A percentile compares a stretch with the other conserved stretches of the same genome.
Conservation (phyloP, 192 early-diverging fungal species). For the Gaertneriomyces semiglobifer region DNA sequence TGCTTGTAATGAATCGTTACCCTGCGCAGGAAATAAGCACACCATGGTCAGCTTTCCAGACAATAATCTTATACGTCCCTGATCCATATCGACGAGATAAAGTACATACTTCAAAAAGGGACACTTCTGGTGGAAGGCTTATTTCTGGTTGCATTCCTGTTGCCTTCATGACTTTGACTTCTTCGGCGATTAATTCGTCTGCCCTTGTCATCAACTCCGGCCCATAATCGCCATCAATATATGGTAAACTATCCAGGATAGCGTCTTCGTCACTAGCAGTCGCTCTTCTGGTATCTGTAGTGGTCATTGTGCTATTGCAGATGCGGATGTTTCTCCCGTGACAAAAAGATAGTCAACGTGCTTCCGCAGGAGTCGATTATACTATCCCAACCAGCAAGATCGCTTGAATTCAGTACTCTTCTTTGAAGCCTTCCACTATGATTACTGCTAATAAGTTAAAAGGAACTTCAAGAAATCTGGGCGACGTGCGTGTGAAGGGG, state of each 20-base stretch:
- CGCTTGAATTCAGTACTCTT: too few relatives aligned
- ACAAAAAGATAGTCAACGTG: too few relatives aligned
- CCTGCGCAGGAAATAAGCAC: background rate
- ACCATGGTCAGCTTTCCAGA: background rate
- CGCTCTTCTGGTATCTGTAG: too few relatives aligned
- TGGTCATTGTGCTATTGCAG: too few relatives aligned
- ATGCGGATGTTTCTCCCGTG: too few relatives aligned
- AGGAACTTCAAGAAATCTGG: too few relatives aligned
- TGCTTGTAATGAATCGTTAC: background rate
- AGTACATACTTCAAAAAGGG: slow-evolving; percentile 23
- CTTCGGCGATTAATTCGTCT: background rate
- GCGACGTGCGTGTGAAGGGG: too few relatives aligned
- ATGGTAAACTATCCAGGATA: slow-evolving; percentile 31
- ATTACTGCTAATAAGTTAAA: too few relatives aligned
- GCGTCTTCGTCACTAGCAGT: background rate
- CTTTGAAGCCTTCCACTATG: too few relatives aligned
- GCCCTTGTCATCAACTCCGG: background rate
- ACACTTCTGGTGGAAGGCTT: background rate
- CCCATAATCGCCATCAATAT: slow-evolving; percentile 36
- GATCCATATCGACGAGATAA: slow-evolving; percentile 1
- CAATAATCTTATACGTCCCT: background rate
- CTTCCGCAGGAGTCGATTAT: too few relatives aligned
- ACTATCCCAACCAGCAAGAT: too few relatives aligned
- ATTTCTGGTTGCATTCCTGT: background rate
- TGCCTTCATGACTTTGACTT: background rate